Percentiles rank a stretch among this genome's conserved stretches.
phyloP scores from a whole-genome alignment of 306 rosid genomes.

The Dicorynia guianensis region DNA sequence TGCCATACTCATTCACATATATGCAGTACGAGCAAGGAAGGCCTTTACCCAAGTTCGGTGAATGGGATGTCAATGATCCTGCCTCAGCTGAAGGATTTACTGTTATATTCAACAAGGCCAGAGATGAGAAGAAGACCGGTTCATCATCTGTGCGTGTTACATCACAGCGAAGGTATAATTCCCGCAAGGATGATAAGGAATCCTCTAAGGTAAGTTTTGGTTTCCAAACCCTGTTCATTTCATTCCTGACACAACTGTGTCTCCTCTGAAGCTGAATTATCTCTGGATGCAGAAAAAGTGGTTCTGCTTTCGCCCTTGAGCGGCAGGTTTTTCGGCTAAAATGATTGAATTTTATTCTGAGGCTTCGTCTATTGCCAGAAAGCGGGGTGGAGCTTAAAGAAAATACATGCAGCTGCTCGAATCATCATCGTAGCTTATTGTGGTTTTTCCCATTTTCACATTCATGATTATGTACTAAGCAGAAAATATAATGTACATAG shows the following conservation, averaged over 20 bases:
- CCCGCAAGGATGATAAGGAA: constrained; percentile 39
- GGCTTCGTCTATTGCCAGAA: neutral
- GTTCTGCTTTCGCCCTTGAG: constrained; percentile 61
- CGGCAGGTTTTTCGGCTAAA: neutral
- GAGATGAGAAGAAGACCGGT: constrained; percentile 76
- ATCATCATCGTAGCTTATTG: constrained; percentile 14
- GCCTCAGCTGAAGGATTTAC: constrained; percentile 84
- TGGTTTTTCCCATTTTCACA: constrained; percentile 19
- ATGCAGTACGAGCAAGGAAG: constrained; percentile 59
- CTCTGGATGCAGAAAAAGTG: constrained; percentile 64
- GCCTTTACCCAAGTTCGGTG: constrained; percentile 84
- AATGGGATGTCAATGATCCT: constrained; percentile 92
- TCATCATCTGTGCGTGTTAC: constrained; percentile 42
- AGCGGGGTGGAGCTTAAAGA: too few relatives aligned
- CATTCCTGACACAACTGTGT: neutral
- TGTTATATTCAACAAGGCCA: constrained; percentile 77
- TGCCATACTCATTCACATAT: neutral
- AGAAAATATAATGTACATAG: constrained; percentile 23
- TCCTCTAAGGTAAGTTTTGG: constrained; percentile 51
- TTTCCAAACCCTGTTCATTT: neutral
- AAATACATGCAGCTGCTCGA: constrained; percentile 7
- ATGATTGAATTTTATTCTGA: neutral
- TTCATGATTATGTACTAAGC: too few relatives aligned
- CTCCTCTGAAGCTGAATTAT: neutral
- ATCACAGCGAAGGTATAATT: constrained; percentile 41